Percentiles rank a stretch among this genome's conserved stretches.
Conservation (phyloP, 2,329 filamentous ascomycete species). For the Aspergillus aculeatus region DNA sequence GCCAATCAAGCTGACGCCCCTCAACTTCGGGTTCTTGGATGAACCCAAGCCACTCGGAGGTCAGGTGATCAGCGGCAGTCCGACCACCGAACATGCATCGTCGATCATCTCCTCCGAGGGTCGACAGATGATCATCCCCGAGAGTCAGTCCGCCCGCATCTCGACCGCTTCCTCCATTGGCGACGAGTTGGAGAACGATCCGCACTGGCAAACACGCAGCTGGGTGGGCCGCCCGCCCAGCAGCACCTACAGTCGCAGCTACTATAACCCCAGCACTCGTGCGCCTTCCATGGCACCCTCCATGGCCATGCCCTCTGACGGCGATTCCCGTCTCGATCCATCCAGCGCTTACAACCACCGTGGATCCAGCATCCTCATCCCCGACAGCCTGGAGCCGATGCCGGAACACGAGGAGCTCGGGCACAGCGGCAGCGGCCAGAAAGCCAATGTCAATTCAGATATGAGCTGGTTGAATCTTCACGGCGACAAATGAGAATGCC, state of each 20-base stretch:
- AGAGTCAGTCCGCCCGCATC: constrained; percentile 45
- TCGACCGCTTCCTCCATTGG: constrained; percentile 45
- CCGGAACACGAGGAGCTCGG: constrained; percentile 10
- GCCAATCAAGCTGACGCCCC: constrained; percentile 39
- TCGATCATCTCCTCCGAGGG: constrained; percentile 22
- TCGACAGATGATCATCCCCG: constrained; percentile 35
- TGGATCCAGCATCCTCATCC: constrained; percentile 36
- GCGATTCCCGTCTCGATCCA: constrained; percentile 18
- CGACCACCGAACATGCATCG: constrained; percentile 40
- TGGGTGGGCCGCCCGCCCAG: constrained; percentile 40
- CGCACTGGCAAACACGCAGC: constrained; percentile 27
- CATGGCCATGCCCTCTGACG: constrained; percentile 13
- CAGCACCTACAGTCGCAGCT: constrained; percentile 43
- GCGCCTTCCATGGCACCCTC: constrained; percentile 20
- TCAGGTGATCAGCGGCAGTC: constrained; percentile 42
- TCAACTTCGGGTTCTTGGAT: constrained; percentile 39
- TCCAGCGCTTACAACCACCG: constrained; percentile 23
- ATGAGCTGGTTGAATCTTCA: constrained; percentile 47
- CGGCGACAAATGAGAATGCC: constrained; percentile 23
- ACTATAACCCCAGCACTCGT: constrained; percentile 32
- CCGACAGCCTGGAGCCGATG: constrained; percentile 27
- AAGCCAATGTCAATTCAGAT: constrained; percentile 37
- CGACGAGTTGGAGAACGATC: constrained; percentile 32
- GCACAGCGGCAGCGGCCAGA: background rate
- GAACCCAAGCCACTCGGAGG: constrained; percentile 39